These are phyloP conservation scores for Austroboletus eburneus DNA, from an alignment of 768 basidiomycete genomes.

Conservation along the genomic window DNA sequence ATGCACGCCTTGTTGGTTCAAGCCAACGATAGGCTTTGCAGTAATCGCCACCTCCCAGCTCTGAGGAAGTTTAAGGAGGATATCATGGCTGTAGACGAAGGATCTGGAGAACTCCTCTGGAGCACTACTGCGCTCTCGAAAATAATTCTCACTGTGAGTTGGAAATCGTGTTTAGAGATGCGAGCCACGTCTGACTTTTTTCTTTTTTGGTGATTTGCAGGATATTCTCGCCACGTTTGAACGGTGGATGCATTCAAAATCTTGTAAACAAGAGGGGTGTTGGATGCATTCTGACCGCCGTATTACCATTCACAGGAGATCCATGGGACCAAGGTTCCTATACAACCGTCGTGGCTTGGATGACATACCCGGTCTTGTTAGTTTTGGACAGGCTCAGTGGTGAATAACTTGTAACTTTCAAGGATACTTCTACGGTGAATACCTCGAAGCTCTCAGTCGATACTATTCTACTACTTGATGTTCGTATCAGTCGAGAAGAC, in stretches of 20 bases:
- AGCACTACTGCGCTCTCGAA: constrained; percentile 9
- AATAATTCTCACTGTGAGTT: constrained; percentile 19
- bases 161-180: neutral
- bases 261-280: constrained; percentile 14
- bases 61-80: constrained; percentile 18
- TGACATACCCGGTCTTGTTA: constrained; percentile 14
- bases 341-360: constrained; percentile 2
- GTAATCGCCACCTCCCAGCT: constrained; percentile 14
- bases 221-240: constrained; percentile 27
- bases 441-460: too few relatives aligned
- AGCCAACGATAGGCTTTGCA: constrained; percentile 32
- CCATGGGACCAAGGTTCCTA: constrained; percentile 25
- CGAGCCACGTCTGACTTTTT: neutral
- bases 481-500: too few relatives aligned
- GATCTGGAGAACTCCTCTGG: constrained; percentile 23
- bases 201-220: constrained; percentile 17
- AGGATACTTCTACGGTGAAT: too few relatives aligned
- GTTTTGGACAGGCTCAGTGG: constrained; percentile 9
- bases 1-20: constrained; percentile 33
- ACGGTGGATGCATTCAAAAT: constrained; percentile 23
- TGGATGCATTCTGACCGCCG: neutral
- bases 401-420: too few relatives aligned
- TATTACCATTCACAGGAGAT: constrained; percentile 10
- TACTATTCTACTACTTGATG: too few relatives aligned
- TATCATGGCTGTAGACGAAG: constrained; percentile 9